phyloP scores from a whole-genome alignment of 495 filamentous ascomycete genomes.

The Aspergillus ostianus region DNA sequence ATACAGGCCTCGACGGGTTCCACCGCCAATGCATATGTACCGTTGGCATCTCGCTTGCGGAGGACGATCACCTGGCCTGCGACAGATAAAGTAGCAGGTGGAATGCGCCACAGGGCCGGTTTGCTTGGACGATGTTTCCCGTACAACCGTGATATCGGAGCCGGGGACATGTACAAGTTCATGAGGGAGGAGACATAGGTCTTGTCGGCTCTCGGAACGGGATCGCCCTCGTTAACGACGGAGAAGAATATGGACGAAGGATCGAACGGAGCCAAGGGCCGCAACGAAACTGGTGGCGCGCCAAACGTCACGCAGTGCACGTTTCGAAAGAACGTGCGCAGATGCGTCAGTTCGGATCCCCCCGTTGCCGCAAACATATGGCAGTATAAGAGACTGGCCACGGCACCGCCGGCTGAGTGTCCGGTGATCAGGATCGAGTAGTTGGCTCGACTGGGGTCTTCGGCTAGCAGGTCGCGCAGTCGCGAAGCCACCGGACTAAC shows the following conservation, averaged over 20 bases:
- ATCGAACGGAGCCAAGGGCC: conserved; percentile 58
- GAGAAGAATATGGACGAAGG: conserved; percentile 63
- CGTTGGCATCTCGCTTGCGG: conserved; percentile 22
- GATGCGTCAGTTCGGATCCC: conserved; percentile 61
- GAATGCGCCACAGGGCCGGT: conserved; percentile 55
- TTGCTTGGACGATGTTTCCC: neutral
- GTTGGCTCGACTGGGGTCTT: conserved; percentile 62
- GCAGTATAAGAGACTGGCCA: conserved; percentile 72
- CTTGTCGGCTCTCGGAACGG: conserved; percentile 72
- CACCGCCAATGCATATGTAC: neutral
- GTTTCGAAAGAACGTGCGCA: conserved; percentile 66
- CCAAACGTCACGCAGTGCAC: conserved; percentile 84
- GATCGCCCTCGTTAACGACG: conserved; percentile 84
- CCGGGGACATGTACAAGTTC: conserved; percentile 63
- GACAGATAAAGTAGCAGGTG: conserved; percentile 58
- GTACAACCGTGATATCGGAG: conserved; percentile 38
- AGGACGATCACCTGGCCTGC: conserved; percentile 69
- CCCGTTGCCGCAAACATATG: conserved; percentile 67
- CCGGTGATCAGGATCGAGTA: conserved; percentile 79
- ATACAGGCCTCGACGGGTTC: conserved; percentile 55
- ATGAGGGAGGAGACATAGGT: conserved; percentile 68
- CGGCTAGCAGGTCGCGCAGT: conserved; percentile 63
- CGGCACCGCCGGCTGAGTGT: conserved; percentile 79
- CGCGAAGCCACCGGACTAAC: conserved; percentile 65
- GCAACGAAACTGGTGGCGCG: conserved; percentile 69